phyloP scores from a whole-genome alignment of 1,139 yeast species.

The Lizanozyma gosingica region DNA sequence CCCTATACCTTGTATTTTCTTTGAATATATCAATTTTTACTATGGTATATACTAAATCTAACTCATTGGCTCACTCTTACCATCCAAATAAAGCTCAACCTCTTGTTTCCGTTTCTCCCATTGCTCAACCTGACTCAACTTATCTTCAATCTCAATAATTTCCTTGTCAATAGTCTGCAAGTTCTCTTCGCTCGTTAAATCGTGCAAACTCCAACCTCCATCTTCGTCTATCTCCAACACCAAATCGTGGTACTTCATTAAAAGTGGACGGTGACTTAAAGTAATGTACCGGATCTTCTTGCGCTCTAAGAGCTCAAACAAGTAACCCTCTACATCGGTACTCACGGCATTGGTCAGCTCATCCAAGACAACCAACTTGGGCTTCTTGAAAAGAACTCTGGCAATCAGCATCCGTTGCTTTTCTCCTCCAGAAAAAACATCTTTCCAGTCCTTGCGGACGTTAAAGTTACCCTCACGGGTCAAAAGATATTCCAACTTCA shows the following conservation, averaged over 20 bases:
- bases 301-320: slow-evolving; percentile 67
- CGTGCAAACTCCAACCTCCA: slow-evolving; percentile 38
- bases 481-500: slow-evolving; percentile 71
- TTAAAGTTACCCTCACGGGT: slow-evolving; percentile 55
- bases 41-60: no score
- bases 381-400: slow-evolving; percentile 71
- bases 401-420: slow-evolving; percentile 91
- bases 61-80: slow-evolving; percentile 18
- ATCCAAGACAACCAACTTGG: slow-evolving; percentile 77
- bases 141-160: slow-evolving; percentile 48
- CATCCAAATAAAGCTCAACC: slow-evolving; percentile 35
- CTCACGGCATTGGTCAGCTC: slow-evolving; percentile 93
- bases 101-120: slow-evolving; percentile 45
- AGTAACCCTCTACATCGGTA: slow-evolving; percentile 82
- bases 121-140: slow-evolving; percentile 41
- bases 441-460: slow-evolving; percentile 75
- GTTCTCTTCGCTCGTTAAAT: slow-evolving; percentile 51
- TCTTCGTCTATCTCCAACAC: slow-evolving; percentile 57
- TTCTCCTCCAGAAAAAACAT: slow-evolving; percentile 90
- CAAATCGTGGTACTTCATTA: slow-evolving; percentile 77
- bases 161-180: slow-evolving; percentile 57
- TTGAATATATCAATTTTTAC: no score
- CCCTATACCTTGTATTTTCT: no score
- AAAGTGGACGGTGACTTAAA: slow-evolving; percentile 75
- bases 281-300: slow-evolving; percentile 75